phyloP scores from a whole-genome alignment of 176 grass and related monocot species.

The Juncus effusus region DNA sequence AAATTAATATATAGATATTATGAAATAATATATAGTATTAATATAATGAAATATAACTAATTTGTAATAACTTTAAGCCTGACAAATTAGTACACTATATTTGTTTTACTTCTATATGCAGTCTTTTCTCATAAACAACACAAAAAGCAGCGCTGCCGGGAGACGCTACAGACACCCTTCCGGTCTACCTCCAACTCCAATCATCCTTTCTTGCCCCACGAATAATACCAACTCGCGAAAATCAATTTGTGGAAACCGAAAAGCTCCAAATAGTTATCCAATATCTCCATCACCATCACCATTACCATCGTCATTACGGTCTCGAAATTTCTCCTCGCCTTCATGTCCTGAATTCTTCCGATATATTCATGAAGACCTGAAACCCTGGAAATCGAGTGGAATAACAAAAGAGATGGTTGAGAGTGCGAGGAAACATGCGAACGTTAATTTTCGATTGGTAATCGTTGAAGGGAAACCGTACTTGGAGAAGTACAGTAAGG shows the following conservation, averaged over 20 bases:
- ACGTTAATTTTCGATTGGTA: conserved; percentile 51
- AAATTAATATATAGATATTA: no score
- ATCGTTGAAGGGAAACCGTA: conserved; percentile 40
- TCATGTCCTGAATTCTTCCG: conserved; percentile 42
- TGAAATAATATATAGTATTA: no score
- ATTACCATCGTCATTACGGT: neutral
- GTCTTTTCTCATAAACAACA: neutral
- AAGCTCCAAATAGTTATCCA: no score
- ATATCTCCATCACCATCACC: neutral
- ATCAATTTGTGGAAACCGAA: neutral
- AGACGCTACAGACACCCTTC: conserved; percentile 10
- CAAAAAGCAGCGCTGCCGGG: neutral
- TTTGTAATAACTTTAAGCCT: no score
- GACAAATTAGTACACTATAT: no score
- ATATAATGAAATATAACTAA: no score
- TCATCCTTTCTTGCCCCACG: conserved; percentile 13
- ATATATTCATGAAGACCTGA: conserved; percentile 62
- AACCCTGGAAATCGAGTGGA: conserved; percentile 41
- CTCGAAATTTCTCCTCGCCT: neutral
- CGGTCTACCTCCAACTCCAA: neutral
- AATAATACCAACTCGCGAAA: neutral
- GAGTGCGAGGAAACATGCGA: conserved; percentile 24
- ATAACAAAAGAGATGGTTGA: conserved; percentile 59
- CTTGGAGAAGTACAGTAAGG: conserved; percentile 42
- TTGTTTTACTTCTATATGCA: conserved; percentile 6